A percentile compares a stretch with the other conserved stretches of the same genome.
Evolutionary conservation across 148 eudicot species (phyloP).

Genomic region (Rhododendron molle): DNA sequence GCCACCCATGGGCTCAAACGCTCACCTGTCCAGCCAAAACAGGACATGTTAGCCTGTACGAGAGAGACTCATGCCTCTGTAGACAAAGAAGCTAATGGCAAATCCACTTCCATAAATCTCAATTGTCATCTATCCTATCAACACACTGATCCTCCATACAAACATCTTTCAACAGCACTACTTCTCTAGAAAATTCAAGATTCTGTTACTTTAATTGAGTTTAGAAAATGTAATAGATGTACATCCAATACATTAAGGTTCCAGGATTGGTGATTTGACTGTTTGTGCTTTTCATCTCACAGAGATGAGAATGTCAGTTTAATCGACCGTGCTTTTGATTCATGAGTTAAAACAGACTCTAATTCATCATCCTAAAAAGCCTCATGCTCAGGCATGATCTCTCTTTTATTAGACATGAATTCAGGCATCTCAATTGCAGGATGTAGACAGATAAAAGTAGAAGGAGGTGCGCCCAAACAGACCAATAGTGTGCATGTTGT

Average conservation of each 20-base stretch:
- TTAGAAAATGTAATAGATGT: background rate
- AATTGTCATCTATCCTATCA: background rate
- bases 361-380: background rate
- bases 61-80: background rate
- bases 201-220: background rate
- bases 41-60: background rate
- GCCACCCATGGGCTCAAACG: constrained; percentile 91
- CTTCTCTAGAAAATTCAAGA: background rate
- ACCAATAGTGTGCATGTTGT: background rate
- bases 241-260: background rate
- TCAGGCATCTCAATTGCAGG: background rate
- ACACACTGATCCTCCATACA: background rate
- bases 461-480: background rate
- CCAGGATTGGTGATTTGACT: background rate
- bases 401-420: background rate
- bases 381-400: background rate
- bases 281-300: too few relatives aligned
- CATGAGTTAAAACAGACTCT: background rate
- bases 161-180: background rate
- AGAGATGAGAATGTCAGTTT: background rate
- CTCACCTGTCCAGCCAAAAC: constrained; percentile 53
- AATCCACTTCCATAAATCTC: too few relatives aligned
- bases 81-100: background rate
- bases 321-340: background rate
- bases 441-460: background rate